Evolutionary conservation across 2,329 filamentous ascomycete species (phyloP).

Genomic region (Ophiognomonia clavigignenti-juglandacearum): DNA sequence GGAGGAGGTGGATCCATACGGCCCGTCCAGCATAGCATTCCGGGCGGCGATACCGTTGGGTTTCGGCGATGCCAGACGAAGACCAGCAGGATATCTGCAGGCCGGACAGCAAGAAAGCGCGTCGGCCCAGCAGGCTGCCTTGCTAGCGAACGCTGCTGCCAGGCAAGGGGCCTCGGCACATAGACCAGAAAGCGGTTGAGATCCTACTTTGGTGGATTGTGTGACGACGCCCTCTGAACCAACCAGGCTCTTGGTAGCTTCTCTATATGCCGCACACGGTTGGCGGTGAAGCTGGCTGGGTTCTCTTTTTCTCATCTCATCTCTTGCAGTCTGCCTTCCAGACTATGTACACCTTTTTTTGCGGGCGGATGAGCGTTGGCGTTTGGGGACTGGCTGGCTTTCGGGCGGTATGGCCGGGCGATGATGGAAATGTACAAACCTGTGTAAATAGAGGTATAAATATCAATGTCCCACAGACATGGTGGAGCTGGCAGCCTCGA

Average conservation of each 20-base stretch:
- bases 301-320: neutral
- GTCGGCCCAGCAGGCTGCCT: slow-evolving; percentile 2
- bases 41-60: slow-evolving; percentile 53
- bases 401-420: slow-evolving; percentile 1
- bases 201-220: no score
- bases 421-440: slow-evolving; percentile 3
- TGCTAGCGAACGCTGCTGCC: slow-evolving; percentile 14
- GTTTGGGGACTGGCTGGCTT: slow-evolving; percentile 11
- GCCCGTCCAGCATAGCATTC: slow-evolving; percentile 55
- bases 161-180: slow-evolving; percentile 16
- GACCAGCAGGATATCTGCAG: slow-evolving; percentile 28
- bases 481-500: neutral
- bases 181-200: slow-evolving; percentile 1
- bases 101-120: slow-evolving; percentile 11
- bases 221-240: no score
- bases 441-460: slow-evolving; percentile 3
- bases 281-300: neutral
- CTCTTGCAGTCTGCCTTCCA: slow-evolving; percentile 2
- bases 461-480: neutral
- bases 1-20: slow-evolving; percentile 71
- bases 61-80: slow-evolving; percentile 21
- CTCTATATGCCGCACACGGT: no score
- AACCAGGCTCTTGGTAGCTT: no score
- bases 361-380: slow-evolving; percentile 11
- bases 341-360: slow-evolving; percentile 13